Evolutionary conservation across 371 early-diverging fungal genomes (phyloP), one percentile per base, ranked within the genome.

Genomic region (Phascolomyces articulosus): DNA sequence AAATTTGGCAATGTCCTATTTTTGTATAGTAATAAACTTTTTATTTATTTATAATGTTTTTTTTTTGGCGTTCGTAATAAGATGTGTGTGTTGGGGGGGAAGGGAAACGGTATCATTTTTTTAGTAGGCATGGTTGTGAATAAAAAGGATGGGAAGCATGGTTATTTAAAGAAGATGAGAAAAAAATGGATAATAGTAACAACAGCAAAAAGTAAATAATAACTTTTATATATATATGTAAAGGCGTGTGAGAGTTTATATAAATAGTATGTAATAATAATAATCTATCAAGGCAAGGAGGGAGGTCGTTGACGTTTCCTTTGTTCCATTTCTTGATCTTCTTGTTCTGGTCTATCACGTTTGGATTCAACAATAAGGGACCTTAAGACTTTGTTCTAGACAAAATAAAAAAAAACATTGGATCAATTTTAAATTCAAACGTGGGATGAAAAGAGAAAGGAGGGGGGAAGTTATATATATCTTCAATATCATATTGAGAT

Each of bases 1-100:
- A 68, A 64, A 58, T 79, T 18, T 78, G 74, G 75, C 59, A 55
- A 44, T 74, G 78, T 58, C 78, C 78, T 7, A 69, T 77, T 26
- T 69, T 69, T 59, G 38, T 58, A 38, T 66, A 48, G 16, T 18
- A 44, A 44, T n/a, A 55, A 47, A 27, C 27, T 40, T 23, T 40
- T 55, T 55, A 20, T 29, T 55, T 34, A 34, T 34, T 34, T 34
- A 11, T 34, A 34, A 34, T 9, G 9, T 34, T 11, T 55, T n/a
- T 10, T 24, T 51, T 51, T 51, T 23, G 10, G 26, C 18, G n/a
- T 47, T 11, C 18, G 7, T n/a, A 47, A 47, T 20, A 18, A 20
- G 47, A 47, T 4, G 20, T 11, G 11, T 34, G 11, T 34, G 34
- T 34, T 11, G 34, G 34, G 34, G 34, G 34, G 11, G 11, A 11